These are phyloP conservation scores for Fraxinus sp. DNA, from an alignment of 305 asterid genomes.

Conservation along the genomic window DNA sequence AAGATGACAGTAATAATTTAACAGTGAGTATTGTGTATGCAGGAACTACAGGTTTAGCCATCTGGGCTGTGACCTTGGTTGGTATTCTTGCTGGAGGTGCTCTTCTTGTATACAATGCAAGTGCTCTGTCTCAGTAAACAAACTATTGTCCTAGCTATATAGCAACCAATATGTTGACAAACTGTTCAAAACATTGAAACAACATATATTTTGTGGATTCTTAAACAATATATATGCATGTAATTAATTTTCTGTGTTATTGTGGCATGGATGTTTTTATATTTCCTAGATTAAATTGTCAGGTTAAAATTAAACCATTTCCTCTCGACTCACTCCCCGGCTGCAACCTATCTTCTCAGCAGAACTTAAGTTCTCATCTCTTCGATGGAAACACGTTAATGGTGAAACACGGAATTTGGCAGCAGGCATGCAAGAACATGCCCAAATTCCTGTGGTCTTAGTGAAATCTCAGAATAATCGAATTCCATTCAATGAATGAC, in stretches of 20 bases:
- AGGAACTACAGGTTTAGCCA: conserved; percentile 51
- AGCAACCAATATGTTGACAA: neutral
- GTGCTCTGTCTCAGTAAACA: conserved; percentile 74
- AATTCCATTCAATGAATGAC: neutral
- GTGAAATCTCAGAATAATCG: neutral
- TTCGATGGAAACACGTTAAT: neutral
- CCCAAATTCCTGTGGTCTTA: neutral
- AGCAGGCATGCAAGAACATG: neutral
- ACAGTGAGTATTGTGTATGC: neutral
- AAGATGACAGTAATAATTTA: neutral
- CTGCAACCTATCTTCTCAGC: neutral
- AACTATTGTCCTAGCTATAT: neutral
- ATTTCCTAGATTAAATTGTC: neutral
- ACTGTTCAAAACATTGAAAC: neutral
- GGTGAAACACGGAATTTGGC: neutral
- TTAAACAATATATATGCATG: neutral
- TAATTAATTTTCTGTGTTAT: neutral
- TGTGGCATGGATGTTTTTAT: neutral
- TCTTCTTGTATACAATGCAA: conserved; percentile 90
- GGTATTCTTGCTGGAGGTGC: conserved; percentile 91
- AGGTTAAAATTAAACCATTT: neutral
- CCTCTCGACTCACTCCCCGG: neutral
- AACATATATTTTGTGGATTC: neutral
- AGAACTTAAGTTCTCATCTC: neutral
- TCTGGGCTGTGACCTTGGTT: conserved; percentile 46